phyloP scores from a whole-genome alignment of 331 rosid genomes.

The Malus hybrid region DNA sequence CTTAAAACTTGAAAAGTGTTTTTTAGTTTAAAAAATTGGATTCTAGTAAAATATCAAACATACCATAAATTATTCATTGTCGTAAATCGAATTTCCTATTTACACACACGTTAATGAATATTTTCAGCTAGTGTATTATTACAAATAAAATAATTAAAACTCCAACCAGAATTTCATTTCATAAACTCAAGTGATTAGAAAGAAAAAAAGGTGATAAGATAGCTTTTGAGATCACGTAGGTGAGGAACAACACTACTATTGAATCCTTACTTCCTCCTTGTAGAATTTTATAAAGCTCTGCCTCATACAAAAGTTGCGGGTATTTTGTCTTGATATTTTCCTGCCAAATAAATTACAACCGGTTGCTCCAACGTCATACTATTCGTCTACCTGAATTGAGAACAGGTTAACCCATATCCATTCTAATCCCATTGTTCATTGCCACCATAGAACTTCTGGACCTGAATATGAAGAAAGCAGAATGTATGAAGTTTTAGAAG shows the following conservation, averaged over 20 bases:
- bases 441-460: not conserved
- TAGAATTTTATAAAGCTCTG: slow-evolving; percentile 21
- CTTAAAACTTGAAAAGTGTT: too few species aligned
- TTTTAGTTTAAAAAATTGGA: too few species aligned
- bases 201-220: not conserved
- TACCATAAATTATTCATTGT: too few species aligned
- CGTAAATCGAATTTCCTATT: too few species aligned
- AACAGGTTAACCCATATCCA: not conserved
- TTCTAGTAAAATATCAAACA: too few species aligned
- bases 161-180: not conserved
- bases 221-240: not conserved
- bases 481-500: too few species aligned
- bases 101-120: too few species aligned
- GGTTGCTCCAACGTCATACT: not conserved
- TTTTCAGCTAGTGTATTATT: too few species aligned
- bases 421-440: not conserved
- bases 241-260: slow-evolving; percentile 1
- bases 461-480: too few species aligned
- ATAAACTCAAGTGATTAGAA: not conserved
- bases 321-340: slow-evolving; percentile 52
- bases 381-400: not conserved
- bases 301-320: slow-evolving; percentile 55
- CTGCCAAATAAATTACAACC: slow-evolving; percentile 11
- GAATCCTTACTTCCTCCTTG: slow-evolving; percentile 45
- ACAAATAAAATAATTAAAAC: too few species aligned